Conservation (phyloP, 805 yeast genomes). For the Cyberlindnera mycetangii region DNA sequence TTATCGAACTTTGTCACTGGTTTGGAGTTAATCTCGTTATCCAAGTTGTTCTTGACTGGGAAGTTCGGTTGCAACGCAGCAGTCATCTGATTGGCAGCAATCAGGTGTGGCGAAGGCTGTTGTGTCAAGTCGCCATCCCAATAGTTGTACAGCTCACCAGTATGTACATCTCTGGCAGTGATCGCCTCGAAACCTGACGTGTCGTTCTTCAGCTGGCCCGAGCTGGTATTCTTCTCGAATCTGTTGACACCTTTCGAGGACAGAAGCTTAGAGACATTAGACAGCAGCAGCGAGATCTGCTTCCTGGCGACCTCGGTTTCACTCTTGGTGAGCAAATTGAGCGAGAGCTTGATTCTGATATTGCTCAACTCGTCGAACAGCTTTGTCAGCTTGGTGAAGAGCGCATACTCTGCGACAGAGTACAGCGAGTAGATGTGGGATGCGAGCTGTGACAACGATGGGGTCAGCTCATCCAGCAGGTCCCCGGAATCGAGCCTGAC, state of each 20-base stretch:
- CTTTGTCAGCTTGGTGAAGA: constrained; percentile 51
- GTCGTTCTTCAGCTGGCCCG: constrained; percentile 37
- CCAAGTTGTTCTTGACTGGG: constrained; percentile 45
- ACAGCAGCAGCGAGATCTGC: constrained; percentile 48
- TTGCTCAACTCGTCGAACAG: constrained; percentile 59
- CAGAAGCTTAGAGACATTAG: constrained; percentile 60
- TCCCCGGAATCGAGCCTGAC: constrained; percentile 41
- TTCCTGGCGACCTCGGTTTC: constrained; percentile 50
- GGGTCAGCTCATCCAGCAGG: constrained; percentile 53
- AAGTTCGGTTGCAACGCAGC: constrained; percentile 72
- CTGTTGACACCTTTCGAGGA: constrained; percentile 41
- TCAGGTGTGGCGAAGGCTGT: constrained; percentile 49
- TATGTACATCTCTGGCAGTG: constrained; percentile 55
- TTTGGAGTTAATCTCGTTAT: constrained; percentile 41
- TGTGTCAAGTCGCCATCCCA: constrained; percentile 22
- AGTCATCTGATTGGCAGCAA: constrained; percentile 66
- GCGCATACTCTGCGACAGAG: constrained; percentile 65
- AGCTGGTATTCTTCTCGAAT: constrained; percentile 21
- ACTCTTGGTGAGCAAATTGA: constrained; percentile 49
- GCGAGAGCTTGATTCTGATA: constrained; percentile 49
- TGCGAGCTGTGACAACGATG: constrained; percentile 53
- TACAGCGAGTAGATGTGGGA: constrained; percentile 68
- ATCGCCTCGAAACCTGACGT: constrained; percentile 66
- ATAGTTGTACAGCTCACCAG: constrained; percentile 54
- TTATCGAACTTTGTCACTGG: constrained; percentile 45